Base-by-base conservation (phyloP, 805 yeast species). In the Teunomyces gatunensis region DNA sequence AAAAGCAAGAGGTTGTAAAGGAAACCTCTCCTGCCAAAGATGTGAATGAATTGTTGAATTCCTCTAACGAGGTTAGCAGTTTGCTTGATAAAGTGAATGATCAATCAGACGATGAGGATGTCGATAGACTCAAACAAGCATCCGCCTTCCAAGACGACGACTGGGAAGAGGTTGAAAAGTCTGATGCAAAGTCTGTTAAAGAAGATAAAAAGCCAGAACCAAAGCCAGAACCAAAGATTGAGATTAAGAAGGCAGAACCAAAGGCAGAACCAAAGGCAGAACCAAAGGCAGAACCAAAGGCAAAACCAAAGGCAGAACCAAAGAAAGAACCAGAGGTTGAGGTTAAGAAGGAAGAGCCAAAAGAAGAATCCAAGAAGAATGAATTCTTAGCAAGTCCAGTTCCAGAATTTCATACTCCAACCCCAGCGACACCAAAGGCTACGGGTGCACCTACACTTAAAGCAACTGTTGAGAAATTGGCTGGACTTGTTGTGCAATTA, bases 401-500 rank as follows among this genome's bases (percentile, higher is more conserved):
- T 13, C 45, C 58, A 10, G 37, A 25, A 7, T 25, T 50, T 6
- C 45, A 55, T 41, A 53, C 50, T 17, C 20, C 52, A 4, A 23
- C 53, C 12, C 42, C 48, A 17, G 33, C 51, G 4, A 42, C 52
- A 4, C 49, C 56, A n/a, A 50, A 40, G 27, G 43, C 59, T 5
- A 29, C 39, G 11, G 54, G 77, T 23, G 80, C 87, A 15, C 75
- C 86, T 28, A 86, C 90, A 0, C 72, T 87, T 50, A 85, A 85
- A 57, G 85, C 80, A 7, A 81, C 89, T 1, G 84, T 87, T 28
- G 92, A 85, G 53, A 84, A 78, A 52, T 70, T 87, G 46, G 80
- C 86, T 4, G 49, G 68, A 2, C 64, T 87, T 29, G 89, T 85
- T 17, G 68, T 71, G 2, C 69, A 74, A 25, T 72, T 87, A 41